phyloP scores from a whole-genome alignment of 176 grass and related monocot species.

The Pontederia crassipes region DNA sequence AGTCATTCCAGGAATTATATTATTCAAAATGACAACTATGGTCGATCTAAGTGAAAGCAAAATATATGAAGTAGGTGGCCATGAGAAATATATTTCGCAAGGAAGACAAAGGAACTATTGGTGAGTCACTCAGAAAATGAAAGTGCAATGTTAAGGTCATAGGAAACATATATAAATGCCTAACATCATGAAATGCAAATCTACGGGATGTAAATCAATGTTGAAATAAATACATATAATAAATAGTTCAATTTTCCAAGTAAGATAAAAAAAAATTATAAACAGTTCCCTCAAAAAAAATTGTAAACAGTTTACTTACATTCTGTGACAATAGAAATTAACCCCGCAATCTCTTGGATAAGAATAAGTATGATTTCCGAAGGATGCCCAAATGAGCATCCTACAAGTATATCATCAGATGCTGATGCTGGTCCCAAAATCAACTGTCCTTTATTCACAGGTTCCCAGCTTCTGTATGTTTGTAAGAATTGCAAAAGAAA shows the following conservation, averaged over 20 bases:
- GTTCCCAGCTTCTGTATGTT: constrained; percentile 82
- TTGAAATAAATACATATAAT: constrained; percentile 4
- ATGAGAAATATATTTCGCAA: too few relatives aligned
- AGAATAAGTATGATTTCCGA: constrained; percentile 78
- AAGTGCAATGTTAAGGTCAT: neutral
- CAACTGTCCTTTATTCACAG: constrained; percentile 29
- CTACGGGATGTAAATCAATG: too few relatives aligned
- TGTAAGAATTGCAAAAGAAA: constrained; percentile 72
- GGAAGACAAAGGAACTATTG: too few relatives aligned
- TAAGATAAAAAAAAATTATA: neutral
- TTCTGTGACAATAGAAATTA: constrained; percentile 55
- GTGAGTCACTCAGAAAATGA: neutral
- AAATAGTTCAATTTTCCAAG: too few relatives aligned
- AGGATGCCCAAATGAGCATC: constrained; percentile 81
- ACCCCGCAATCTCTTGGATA: constrained; percentile 69
- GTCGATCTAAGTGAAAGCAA: too few relatives aligned
- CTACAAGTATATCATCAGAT: constrained; percentile 48
- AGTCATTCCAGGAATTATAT: too few relatives aligned
- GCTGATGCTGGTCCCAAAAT: constrained; percentile 21
- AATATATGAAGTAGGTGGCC: too few relatives aligned
- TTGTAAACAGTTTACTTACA: constrained; percentile 39
- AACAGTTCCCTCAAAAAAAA: neutral
- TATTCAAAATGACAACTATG: too few relatives aligned
- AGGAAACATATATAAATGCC: neutral
- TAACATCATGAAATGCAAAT: neutral